Base-by-base conservation (phyloP, 768 basidiomycete genomes). In the Rhodotorula taiwanensis region DNA sequence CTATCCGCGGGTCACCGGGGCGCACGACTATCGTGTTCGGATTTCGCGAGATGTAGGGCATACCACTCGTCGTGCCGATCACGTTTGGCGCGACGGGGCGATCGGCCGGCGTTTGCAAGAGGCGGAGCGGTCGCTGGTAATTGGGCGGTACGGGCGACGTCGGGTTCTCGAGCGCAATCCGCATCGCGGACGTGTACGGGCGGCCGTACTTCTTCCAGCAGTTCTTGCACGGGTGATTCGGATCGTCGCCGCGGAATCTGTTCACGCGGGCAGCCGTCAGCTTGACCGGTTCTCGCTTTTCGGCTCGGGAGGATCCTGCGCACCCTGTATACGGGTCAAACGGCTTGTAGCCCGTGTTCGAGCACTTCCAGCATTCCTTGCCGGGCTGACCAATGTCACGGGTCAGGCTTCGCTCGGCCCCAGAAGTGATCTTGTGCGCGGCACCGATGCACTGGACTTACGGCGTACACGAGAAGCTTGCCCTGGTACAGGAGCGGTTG, bases 311-410 rank as follows among this genome's bases (percentile, higher is more conserved):
- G n/a, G n/a, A n/a, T n/a, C n/a, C 2, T 2, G 43, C 55, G n/a
- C 57, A 58, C 51, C 43, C 48, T 0, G 41, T 20, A 16, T 34
- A 34, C 1, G 25, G 34, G 8, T 56, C 58, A 44, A 65, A 65
- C 0, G 64, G 64, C 49, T 68, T 68, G 58, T 64, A 68, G 13
- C 67, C 62, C 6, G 62, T 68, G 11, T 60, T 60, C 0, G 7
- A 10, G 50, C 66, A 67, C 36, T 67, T 67, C 15, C 21, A 28
- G 39, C 66, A 67, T 5, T 33, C 15, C 16, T 33, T 16, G 8
- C 51, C 45, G 10, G 20, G 8, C 56, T 58, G 48, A 31, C 9
- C 6, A 16, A 4, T 16, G 1, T 25, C 8, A 21, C 2, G n/a
- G n/a, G n/a, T n/a, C n/a, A n/a, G n/a, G n/a, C n/a, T n/a, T n/a